phyloP scores from a whole-genome alignment of 495 filamentous ascomycete species.

The Talaromyces adpressus region DNA sequence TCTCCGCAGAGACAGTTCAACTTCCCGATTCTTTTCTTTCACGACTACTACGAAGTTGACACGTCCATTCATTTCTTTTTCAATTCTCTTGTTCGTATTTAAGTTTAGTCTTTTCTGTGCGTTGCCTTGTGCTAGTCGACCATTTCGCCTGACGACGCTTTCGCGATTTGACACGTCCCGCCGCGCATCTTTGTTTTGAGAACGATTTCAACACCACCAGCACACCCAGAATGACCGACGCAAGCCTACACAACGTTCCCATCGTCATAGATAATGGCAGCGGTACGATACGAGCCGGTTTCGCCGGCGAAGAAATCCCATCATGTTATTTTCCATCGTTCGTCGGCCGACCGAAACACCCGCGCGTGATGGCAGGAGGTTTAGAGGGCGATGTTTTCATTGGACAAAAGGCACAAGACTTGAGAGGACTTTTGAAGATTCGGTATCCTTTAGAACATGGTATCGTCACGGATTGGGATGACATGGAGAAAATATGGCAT shows the following conservation, averaged over 20 bases:
- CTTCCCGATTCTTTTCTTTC: neutral
- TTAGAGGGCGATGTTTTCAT: conserved; percentile 98
- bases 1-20: neutral
- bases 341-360: conserved; percentile 93
- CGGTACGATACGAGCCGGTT: conserved; percentile 94
- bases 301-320: conserved; percentile 90
- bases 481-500: conserved; percentile 99
- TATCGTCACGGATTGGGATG: conserved; percentile 99
- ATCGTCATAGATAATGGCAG: conserved; percentile 99
- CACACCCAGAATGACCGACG: conserved; percentile 61
- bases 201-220: conserved; percentile 10
- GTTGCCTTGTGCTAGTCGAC: neutral
- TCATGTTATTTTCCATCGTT: conserved; percentile 98
- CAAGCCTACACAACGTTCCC: conserved; percentile 85
- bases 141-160: neutral
- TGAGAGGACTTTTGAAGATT: conserved; percentile 91
- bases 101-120: neutral
- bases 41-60: neutral
- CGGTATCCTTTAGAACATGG: conserved; percentile 94
- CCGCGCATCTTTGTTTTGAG: conserved; percentile 8
- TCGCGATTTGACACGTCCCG: conserved; percentile 5
- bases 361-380: conserved; percentile 90
- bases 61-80: neutral
- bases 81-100: neutral
- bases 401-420: conserved; percentile 83